Evolutionary conservation across 1,284 basidiomycete species (phyloP), one percentile per base, ranked within the genome.

Genomic region (Cryptococcus depauperatus): DNA sequence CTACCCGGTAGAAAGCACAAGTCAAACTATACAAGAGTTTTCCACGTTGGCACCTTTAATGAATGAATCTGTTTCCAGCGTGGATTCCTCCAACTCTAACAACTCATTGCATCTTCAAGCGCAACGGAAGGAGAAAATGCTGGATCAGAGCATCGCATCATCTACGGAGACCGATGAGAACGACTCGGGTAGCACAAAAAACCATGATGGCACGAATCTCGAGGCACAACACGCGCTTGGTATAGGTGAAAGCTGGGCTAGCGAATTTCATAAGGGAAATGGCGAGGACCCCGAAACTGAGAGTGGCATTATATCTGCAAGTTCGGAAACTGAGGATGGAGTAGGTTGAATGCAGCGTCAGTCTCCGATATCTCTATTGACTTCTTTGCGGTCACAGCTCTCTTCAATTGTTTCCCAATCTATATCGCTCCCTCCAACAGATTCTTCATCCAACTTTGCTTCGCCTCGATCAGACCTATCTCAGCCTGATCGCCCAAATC

Each of bases 361-460:
- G 30, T 27, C 13, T 33, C n/a, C 37, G 6, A 34, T 35, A 34
- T 37, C 22, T 26, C 21, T 35, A 14, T n/a, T n/a, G n/a, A n/a
- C n/a, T n/a, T n/a, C n/a, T n/a, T n/a, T n/a, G n/a, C n/a, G n/a
- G n/a, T n/a, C n/a, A 1, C 33, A 68, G 66, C 46, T 60, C 33
- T 58, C 61, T 0, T 68, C 66, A 1, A 55, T 58, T 10, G 44
- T 55, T 1, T 69, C 66, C 1, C 65, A 68, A 41, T 53, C 64
- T 10, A 69, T 69, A 41, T 66, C 63, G 8, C 49, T 70, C 10
- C 68, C 68, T 8, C 59, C 61, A 0, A 68, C 68, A 10, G 65
- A 69, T 43, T 56, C 52, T 2, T 61, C 61, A 3, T 63, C 61
- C 2, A 54, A 49, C 13, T 58, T 62, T 5, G 52, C 57, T 10